Percentiles rank a stretch among this genome's conserved stretches.
These are phyloP conservation scores for Silybum marianum DNA, from an alignment of 129 eudicot species.

Conservation along the genomic window DNA sequence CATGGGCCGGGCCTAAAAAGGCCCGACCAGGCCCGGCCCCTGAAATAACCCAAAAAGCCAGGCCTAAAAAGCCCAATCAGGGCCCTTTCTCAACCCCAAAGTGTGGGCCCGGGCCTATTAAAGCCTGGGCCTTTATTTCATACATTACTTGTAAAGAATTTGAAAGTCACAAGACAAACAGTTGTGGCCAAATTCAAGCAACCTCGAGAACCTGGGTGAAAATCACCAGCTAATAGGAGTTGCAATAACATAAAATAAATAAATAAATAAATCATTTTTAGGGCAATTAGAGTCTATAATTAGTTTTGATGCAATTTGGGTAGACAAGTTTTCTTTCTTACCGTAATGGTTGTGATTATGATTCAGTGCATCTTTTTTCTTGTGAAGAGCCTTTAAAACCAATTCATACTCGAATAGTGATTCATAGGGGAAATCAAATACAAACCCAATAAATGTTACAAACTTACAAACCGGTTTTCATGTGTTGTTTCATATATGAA, in stretches of 20 bases:
- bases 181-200: not conserved
- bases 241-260: not conserved
- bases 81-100: not conserved
- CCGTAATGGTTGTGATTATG: not conserved
- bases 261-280: not conserved
- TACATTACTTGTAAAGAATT: not conserved
- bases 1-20: too few species aligned
- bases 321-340: not conserved
- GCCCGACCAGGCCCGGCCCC: not conserved
- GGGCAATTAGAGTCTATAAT: not conserved
- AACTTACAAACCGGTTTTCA: not conserved
- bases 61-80: not conserved
- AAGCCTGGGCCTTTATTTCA: not conserved
- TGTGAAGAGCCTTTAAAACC: not conserved
- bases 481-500: not conserved
- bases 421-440: not conserved
- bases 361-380: not conserved
- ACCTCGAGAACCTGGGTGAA: not conserved
- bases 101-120: too few species aligned
- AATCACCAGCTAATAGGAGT: not conserved
- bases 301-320: not conserved
- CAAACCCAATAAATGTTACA: not conserved
- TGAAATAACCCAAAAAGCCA: not conserved
- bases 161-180: conserved; percentile 1
- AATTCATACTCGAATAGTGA: not conserved